Base-by-base conservation (phyloP, 345 rosid species). In the Raphanus raphanistrum region DNA sequence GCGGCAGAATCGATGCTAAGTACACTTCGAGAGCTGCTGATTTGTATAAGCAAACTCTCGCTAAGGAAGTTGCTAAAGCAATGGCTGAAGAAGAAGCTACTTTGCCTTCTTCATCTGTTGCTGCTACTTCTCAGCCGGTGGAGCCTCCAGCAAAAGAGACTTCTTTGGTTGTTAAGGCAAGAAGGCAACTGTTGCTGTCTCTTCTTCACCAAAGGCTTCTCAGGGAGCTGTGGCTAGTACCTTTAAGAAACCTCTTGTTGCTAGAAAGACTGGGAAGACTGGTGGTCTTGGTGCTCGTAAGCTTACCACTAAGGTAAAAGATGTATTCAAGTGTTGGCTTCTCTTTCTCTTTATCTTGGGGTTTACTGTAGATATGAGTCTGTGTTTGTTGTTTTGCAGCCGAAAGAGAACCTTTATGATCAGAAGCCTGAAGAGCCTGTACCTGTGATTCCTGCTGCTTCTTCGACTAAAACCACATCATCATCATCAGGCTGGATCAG, bases 21-120 rank as follows among this genome's bases (percentile, higher is more conserved):
- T 96, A 91, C 77, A 96, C 97, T 41, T 96, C 98, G 31, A 89
- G 97, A 84, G 97, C 98, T 79, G 97, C 99, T 45, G 98, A 93
- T 55, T 79, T 96, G 38, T 96, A 96, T 77, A 87, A 84, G 83
- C 97, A 95, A 74, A 74, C 84, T 41, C 94, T 95, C 55, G 77
- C 91, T 4, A 96, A 96, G 73, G 99, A 96, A 84, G 98, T 91
- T 77, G 86, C 97, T 60, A 96, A 91, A 88, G 85, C 91, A 25
- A 88, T 88, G 86, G 90, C 88, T 0, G 97, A 89, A 80, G 98
- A 86, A 48, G 98, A 86, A 48, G 2, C 72, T 25, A 27, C 17
- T 50, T 66, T 83, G 79, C 81, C 89, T 38, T 82, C 94, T 38
- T 83, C 94, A 26, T 86, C 50, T 13, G 16, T 89, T 11, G 25